Conservation (phyloP, 352 stramenopile genomes). For the Pilasporangium apinafurcum region DNA sequence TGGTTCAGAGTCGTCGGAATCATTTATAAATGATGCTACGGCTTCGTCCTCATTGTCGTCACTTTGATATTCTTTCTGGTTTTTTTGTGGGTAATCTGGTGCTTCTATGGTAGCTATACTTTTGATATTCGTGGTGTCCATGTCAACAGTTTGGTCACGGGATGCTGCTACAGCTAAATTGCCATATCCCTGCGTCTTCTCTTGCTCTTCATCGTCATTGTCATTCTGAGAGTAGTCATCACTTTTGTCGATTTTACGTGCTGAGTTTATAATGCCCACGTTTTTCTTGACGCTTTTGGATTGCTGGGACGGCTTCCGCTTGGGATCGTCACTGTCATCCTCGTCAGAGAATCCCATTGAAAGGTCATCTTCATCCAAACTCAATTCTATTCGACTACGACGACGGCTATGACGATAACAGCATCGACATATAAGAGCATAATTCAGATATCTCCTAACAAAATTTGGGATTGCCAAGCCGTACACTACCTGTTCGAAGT, state of each 20-base stretch:
- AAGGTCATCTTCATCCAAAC: constrained; percentile 45
- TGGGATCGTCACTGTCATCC: no score
- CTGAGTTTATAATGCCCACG: neutral
- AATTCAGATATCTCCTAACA: neutral
- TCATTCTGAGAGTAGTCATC: neutral
- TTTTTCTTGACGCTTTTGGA: neutral
- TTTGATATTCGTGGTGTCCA: neutral
- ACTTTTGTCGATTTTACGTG: neutral
- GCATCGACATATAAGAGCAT: neutral
- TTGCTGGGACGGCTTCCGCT: neutral
- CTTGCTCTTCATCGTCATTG: neutral
- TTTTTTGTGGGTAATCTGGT: neutral
- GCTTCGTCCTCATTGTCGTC: constrained; percentile 5
- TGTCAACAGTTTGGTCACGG: neutral
- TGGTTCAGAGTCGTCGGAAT: constrained; percentile 5
- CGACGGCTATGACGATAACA: constrained; percentile 1
- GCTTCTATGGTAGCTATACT: neutral
- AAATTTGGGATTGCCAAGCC: neutral
- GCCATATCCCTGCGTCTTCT: constrained; percentile 4
- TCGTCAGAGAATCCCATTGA: constrained; percentile 28
- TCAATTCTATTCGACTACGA: constrained; percentile 31
- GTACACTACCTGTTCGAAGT: neutral
- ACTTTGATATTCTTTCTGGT: constrained; percentile 4
- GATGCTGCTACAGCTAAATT: neutral
- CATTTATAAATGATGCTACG: constrained; percentile 7